Evolutionary conservation across 2,329 filamentous ascomycete genomes (phyloP).

Genomic region (Chaetothyriales sp.): DNA sequence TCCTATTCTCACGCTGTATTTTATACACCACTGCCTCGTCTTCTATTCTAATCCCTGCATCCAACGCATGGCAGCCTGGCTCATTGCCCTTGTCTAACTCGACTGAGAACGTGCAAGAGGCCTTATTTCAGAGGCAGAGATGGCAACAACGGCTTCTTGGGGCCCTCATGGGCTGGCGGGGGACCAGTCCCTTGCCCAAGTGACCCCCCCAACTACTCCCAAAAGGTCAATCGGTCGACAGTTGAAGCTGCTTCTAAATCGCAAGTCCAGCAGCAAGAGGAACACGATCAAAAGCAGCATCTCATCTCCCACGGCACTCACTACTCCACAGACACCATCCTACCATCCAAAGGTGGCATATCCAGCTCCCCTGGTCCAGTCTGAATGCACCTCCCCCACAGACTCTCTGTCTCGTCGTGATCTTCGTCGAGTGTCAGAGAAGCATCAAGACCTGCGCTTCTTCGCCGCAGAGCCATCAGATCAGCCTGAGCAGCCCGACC

Average conservation of each 20-base stretch:
- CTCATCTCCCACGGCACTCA: background rate
- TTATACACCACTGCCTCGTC: background rate
- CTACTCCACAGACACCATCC: background rate
- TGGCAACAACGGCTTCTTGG: background rate
- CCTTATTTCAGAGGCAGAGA: too few species aligned
- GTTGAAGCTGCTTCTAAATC: conserved; percentile 7
- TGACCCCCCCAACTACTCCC: conserved; percentile 7
- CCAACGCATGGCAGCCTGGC: too few species aligned
- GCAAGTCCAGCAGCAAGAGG: conserved; percentile 1
- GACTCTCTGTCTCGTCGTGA: background rate
- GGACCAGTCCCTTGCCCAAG: conserved; percentile 4
- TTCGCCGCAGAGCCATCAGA: conserved; percentile 3
- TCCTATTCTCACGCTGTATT: background rate
- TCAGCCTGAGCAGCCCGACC: background rate
- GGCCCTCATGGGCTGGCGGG: background rate
- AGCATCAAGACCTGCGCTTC: conserved; percentile 7
- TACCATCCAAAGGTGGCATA: conserved; percentile 2
- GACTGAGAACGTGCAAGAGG: background rate
- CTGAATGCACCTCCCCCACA: background rate
- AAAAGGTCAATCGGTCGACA: background rate
- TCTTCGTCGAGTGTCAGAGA: conserved; percentile 9
- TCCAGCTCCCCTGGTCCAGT: conserved; percentile 2
- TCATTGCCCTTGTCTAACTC: too few species aligned
- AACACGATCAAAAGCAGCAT: background rate
- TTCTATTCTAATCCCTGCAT: background rate